These are phyloP conservation scores for Aspergillus melleus DNA, from an alignment of 2,329 filamentous ascomycete species.

Conservation along the genomic window DNA sequence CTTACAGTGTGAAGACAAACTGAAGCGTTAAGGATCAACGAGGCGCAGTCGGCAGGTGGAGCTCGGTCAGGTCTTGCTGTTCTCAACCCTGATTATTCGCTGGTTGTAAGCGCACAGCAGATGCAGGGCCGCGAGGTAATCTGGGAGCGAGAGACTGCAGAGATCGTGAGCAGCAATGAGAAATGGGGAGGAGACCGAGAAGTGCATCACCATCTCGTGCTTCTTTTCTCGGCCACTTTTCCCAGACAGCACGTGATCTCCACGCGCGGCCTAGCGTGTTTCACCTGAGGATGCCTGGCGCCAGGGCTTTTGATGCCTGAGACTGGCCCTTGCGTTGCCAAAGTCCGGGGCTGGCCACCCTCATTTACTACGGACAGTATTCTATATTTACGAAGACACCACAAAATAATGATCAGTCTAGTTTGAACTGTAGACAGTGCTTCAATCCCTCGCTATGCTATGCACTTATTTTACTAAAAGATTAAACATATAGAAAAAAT, in stretches of 20 bases:
- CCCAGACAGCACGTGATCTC: conserved; percentile 22
- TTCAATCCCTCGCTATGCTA: too few species aligned
- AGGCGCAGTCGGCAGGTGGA: conserved; percentile 24
- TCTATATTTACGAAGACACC: too few species aligned
- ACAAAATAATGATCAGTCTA: too few species aligned
- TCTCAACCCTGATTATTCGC: conserved; percentile 1
- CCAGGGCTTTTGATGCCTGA: conserved; percentile 18
- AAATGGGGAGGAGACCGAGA: not conserved
- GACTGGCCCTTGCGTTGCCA: not conserved
- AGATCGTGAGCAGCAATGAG: not conserved
- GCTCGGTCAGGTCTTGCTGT: conserved; percentile 4
- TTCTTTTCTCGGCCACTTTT: conserved; percentile 4
- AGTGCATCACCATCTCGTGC: not conserved
- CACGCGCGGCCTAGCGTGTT: conserved; percentile 27
- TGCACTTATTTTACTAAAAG: too few species aligned
- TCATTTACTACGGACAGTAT: not conserved
- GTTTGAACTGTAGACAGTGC: too few species aligned
- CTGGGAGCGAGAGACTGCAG: too few species aligned
- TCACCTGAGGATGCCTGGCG: conserved; percentile 24
- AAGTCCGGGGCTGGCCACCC: not conserved
- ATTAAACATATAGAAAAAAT: not conserved
- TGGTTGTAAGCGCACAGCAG: conserved; percentile 1
- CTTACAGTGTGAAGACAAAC: conserved; percentile 16
- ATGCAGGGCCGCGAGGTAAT: not conserved
- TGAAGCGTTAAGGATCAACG: conserved; percentile 29